phyloP scores from a whole-genome alignment of 805 yeast species.

The Cyberlindnera petersonii region DNA sequence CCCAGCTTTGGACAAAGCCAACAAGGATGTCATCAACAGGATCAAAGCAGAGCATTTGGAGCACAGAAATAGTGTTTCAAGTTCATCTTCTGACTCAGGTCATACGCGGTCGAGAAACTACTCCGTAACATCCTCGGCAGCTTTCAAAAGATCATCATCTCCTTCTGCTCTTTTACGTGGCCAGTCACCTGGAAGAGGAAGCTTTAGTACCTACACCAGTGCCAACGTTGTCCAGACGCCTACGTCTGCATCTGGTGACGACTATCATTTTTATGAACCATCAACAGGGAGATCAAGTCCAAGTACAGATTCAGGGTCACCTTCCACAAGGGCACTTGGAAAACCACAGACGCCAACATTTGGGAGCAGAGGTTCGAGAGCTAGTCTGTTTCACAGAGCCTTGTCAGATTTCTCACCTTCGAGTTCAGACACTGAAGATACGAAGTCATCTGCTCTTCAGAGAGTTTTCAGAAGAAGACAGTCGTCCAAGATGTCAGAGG shows the following conservation, averaged over 20 bases:
- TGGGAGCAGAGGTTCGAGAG: constrained; percentile 20
- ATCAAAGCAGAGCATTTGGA: constrained; percentile 74
- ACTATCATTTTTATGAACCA: constrained; percentile 23
- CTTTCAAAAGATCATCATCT: constrained; percentile 45
- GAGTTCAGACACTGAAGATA: constrained; percentile 64
- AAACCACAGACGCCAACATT: constrained; percentile 24
- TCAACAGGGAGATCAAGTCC: constrained; percentile 33
- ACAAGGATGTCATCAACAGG: constrained; percentile 85
- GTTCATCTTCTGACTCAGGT: constrained; percentile 34
- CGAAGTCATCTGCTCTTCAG: constrained; percentile 44
- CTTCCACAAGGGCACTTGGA: constrained; percentile 17
- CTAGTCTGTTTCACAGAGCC: constrained; percentile 22
- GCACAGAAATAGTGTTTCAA: constrained; percentile 36
- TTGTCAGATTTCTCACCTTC: constrained; percentile 44
- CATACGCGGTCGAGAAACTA: constrained; percentile 27
- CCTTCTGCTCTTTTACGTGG: constrained; percentile 33
- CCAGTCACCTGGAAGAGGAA: constrained; percentile 31
- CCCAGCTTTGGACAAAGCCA: constrained; percentile 87
- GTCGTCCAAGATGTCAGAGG: constrained; percentile 36
- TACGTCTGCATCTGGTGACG: constrained; percentile 33
- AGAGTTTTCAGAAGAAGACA: constrained; percentile 53
- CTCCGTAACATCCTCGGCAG: constrained; percentile 32
- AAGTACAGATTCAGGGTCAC: constrained; percentile 30
- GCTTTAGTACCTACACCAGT: constrained; percentile 19
- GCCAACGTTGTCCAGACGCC: constrained; percentile 20